Percentiles rank a stretch among this genome's conserved stretches.
Evolutionary conservation across 2,329 filamentous ascomycete genomes (phyloP).

Genomic region (Waltergamsia citrina): DNA sequence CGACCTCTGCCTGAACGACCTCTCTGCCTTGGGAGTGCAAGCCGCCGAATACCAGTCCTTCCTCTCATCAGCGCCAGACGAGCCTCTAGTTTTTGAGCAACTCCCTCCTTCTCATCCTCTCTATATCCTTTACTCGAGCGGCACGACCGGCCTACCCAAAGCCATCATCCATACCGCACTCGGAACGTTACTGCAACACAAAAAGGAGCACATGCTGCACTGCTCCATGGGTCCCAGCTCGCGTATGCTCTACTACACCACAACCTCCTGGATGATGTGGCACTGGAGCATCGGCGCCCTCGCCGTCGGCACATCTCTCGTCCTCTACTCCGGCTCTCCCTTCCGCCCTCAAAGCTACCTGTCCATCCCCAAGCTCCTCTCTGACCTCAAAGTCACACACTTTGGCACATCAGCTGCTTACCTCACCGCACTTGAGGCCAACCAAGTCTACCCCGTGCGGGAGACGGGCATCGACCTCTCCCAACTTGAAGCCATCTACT

Average conservation of each 20-base stretch:
- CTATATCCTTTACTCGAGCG: constrained; percentile 89
- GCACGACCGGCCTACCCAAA: constrained; percentile 81
- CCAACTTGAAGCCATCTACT: constrained; percentile 77
- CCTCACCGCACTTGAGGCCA: constrained; percentile 81
- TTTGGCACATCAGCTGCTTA: constrained; percentile 96
- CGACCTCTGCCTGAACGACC: constrained; percentile 29
- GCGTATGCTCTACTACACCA: constrained; percentile 86
- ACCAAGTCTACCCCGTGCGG: constrained; percentile 47
- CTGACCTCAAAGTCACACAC: constrained; percentile 75
- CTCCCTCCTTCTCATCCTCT: constrained; percentile 79
- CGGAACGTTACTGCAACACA: constrained; percentile 89
- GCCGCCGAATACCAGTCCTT: constrained; percentile 29
- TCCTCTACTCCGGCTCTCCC: constrained; percentile 88
- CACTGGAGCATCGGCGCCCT: constrained; percentile 89
- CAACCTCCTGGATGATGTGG: constrained; percentile 99
- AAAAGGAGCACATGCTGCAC: constrained; percentile 89
- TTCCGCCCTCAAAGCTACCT: constrained; percentile 73
- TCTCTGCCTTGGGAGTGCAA: constrained; percentile 26
- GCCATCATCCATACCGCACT: constrained; percentile 89
- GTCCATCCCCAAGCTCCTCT: constrained; percentile 74
- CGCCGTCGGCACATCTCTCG: constrained; percentile 69
- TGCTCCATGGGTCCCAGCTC: constrained; percentile 67
- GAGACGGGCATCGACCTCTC: constrained; percentile 48
- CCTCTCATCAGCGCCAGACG: constrained; percentile 28
- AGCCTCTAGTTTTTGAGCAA: constrained; percentile 57